Percentiles rank a stretch among this genome's conserved stretches.
Evolutionary conservation across 768 basidiomycete species (phyloP).

Genomic region (Tulasnella sp.): DNA sequence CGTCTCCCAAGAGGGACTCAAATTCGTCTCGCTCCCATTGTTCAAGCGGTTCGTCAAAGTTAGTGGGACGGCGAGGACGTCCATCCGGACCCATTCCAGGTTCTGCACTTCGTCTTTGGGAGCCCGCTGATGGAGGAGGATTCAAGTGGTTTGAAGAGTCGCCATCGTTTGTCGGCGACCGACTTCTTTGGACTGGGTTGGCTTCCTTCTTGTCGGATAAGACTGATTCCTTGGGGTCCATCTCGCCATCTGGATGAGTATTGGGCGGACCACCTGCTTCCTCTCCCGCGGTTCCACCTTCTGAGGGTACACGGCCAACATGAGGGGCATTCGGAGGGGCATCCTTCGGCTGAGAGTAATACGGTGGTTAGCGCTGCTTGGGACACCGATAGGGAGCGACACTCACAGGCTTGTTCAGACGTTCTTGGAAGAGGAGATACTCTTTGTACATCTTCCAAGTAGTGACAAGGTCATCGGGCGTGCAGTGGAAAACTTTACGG

Average conservation of each 20-base stretch:
- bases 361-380: slow-evolving; percentile 17
- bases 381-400: slow-evolving; percentile 19
- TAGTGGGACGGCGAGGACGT: slow-evolving; percentile 8
- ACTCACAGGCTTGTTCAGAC: slow-evolving; percentile 59
- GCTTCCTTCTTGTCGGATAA: not conserved
- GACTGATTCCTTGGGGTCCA: slow-evolving; percentile 10
- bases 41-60: slow-evolving; percentile 57
- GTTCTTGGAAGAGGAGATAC: slow-evolving; percentile 67
- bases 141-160: not conserved
- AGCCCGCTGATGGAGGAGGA: not conserved
- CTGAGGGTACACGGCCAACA: slow-evolving; percentile 51
- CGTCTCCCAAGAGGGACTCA: slow-evolving; percentile 67
- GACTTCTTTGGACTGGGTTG: not conserved
- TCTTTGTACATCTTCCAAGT: slow-evolving; percentile 97
- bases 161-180: not conserved
- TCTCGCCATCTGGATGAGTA: slow-evolving; percentile 11
- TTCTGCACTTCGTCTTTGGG: slow-evolving; percentile 3
- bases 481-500: slow-evolving; percentile 87
- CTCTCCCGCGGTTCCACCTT: slow-evolving; percentile 31
- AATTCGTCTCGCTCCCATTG: slow-evolving; percentile 82
- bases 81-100: not conserved
- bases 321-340: slow-evolving; percentile 26
- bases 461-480: slow-evolving; percentile 86
- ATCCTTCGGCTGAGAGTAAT: slow-evolving; percentile 30
- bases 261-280: not conserved